These are phyloP conservation scores for Rhizopogon vinicolor DNA, from an alignment of 768 basidiomycete genomes.

Conservation along the genomic window DNA sequence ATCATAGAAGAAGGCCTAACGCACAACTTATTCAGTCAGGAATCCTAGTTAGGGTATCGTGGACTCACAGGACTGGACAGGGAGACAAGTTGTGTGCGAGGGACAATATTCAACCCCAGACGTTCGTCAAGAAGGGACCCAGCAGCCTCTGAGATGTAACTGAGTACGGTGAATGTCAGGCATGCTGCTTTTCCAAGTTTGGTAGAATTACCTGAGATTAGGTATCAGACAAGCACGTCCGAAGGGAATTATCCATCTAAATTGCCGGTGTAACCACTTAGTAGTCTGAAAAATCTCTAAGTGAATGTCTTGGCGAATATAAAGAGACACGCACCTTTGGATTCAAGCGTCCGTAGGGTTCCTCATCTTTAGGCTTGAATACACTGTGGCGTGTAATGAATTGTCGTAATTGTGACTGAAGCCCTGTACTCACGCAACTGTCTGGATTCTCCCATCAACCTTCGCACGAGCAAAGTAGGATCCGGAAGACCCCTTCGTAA, in stretches of 20 bases:
- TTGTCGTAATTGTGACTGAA: background rate
- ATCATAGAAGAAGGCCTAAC: conserved; percentile 86
- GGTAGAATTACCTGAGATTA: conserved; percentile 61
- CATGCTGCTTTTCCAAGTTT: background rate
- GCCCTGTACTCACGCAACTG: conserved; percentile 60
- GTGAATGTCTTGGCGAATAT: background rate
- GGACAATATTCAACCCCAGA: conserved; percentile 75
- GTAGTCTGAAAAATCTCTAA: conserved; percentile 51
- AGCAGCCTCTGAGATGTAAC: conserved; percentile 87
- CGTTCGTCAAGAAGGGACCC: conserved; percentile 79
- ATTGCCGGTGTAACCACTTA: conserved; percentile 87
- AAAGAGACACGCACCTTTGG: conserved; percentile 55
- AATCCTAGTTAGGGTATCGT: background rate
- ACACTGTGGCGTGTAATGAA: conserved; percentile 41
- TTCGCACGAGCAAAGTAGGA: conserved; percentile 90
- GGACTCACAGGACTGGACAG: conserved; percentile 61
- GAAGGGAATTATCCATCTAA: conserved; percentile 88
- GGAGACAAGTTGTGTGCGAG: conserved; percentile 78
- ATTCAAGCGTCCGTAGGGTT: conserved; percentile 84
- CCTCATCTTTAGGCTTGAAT: conserved; percentile 90
- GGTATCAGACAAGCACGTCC: conserved; percentile 87
- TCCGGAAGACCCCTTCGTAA: conserved; percentile 83
- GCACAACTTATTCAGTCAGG: conserved; percentile 1
- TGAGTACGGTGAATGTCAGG: conserved; percentile 19
- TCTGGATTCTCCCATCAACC: conserved; percentile 69